Evolutionary conservation across 768 basidiomycete genomes (phyloP).

Genomic region (Pisolithus sp.): DNA sequence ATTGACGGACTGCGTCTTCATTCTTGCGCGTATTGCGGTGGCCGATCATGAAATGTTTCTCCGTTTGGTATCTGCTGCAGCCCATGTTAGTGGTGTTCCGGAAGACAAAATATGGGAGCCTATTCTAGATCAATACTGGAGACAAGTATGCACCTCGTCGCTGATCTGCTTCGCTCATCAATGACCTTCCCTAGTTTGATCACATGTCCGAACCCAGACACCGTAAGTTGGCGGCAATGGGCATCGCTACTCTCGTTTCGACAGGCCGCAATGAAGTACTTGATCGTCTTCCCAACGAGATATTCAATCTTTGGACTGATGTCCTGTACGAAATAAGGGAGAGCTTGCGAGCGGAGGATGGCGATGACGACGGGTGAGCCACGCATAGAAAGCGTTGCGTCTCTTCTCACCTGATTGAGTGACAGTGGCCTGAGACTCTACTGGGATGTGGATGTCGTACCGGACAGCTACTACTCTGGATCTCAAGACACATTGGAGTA

Average conservation of each 20-base stretch:
- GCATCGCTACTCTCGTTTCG: constrained; percentile 68
- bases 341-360: constrained; percentile 35
- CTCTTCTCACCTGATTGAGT: background rate
- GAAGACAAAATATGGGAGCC: constrained; percentile 57
- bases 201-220: constrained; percentile 82
- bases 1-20: constrained; percentile 63
- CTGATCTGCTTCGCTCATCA: background rate
- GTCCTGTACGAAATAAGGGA: constrained; percentile 86
- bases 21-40: constrained; percentile 70
- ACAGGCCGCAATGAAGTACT: constrained; percentile 72
- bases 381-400: background rate
- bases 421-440: constrained; percentile 43
- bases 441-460: constrained; percentile 66
- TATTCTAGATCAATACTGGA: constrained; percentile 78
- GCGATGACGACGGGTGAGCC: constrained; percentile 33
- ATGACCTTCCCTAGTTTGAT: constrained; percentile 57
- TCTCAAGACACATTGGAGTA: constrained; percentile 71
- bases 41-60: constrained; percentile 62
- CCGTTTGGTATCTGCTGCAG: constrained; percentile 61
- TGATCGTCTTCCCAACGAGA: constrained; percentile 61
- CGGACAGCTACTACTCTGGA: constrained; percentile 52
- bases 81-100: constrained; percentile 37
- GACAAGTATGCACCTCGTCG: constrained; percentile 45
- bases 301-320: constrained; percentile 84
- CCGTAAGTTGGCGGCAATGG: constrained; percentile 81